Base-by-base conservation (phyloP, 768 basidiomycete genomes). In the Sporobolomyces pararoseus region DNA sequence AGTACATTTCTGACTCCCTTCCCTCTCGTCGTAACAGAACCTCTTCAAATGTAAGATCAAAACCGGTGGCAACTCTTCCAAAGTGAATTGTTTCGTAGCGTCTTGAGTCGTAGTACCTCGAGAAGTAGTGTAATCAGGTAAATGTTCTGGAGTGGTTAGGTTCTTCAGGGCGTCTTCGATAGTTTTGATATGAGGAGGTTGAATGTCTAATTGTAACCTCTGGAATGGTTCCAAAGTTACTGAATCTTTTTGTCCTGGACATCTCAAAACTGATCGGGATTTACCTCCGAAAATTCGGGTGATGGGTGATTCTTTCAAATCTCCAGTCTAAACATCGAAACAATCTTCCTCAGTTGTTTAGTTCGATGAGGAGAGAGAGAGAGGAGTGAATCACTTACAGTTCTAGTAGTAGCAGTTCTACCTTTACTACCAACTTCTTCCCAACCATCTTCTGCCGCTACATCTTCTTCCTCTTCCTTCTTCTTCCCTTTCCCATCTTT, bases 231-330 rank as follows among this genome's bases (percentile, higher is more conserved):
- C 94, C 21, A 94, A 84, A 31, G 91, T 85, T 31, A 90, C 87
- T 2, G 88, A 89, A 77, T 97, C 94, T 73, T 83, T 83, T 73
- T 87, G 87, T 19, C 88, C 86, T 1, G 91, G 90, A 10, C 87
- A 87, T 47, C 86, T 85, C 3, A 97, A 81, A 1, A 90, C 88
- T 29, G 90, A 89, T 25, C 92, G 86, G 80, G 93, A 88, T 77
- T 90, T 91, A 39, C 95, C 93, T 34, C 93, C 91, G 75, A 99
- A 99, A 67, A 99, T 89, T 31, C 88, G 83, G 0, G 91, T 90
- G 61, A 99, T 89, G 0, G 93, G 89, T 4, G 90, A 90, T 73
- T 96, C 92, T 4, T 84, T 83, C 34, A 25, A n/a, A 37, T 44
- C 35, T 44, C 21, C 57, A 14, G 21, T 62, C 27, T 31, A 27